Evolutionary conservation across 192 early-diverging fungal species (phyloP), one percentile per base, ranked within the genome.

Genomic region (Helicostylum pulchrum): DNA sequence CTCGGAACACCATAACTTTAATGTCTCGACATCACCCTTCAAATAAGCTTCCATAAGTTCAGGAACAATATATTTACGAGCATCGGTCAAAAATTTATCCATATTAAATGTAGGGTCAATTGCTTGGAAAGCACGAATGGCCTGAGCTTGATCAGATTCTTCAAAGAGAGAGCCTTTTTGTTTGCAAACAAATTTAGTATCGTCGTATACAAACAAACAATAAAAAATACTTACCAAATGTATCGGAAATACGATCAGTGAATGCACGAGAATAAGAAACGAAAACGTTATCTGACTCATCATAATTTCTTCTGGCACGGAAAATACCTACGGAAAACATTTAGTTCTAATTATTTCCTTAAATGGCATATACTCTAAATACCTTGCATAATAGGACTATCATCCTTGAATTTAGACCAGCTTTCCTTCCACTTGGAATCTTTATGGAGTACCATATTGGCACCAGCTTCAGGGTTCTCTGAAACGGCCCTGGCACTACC

Each of bases 11-110:
- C 97, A 99, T 53, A 87, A 75, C 70, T 86, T 85, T 47, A 99
- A 81, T 4, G 89, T 89, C 62, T 83, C 88, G 1, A 81, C 78
- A 65, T 98, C 95, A 34, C 89, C 85, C 64, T 88, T 90, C 57
- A 99, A 73, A 49, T 96, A 94, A 0, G 94, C 96, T 62, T 99
- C 97, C 71, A 98, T 84, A 55, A 99, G 78, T 69, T 99, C 97
- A 8, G 97, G 96, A 70, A 99, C 80, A 58, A 94, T 93, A 61
- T 88, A 97, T 70, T 88, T 86, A 63, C 94, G 89, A 32, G 88
- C 88, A 66, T 99, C 96, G 73, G 86, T 89, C 80, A 97, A 78
- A 72, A 98, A 98, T 31, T 72, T 78, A 43, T 97, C 92, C 56
- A 90, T 81, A 66, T 80, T 84, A 72, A 99, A 98, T 11, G 70